These are phyloP conservation scores for Scheffersomyces titani DNA, from an alignment of 1,139 yeast genomes.

Conservation along the genomic window DNA sequence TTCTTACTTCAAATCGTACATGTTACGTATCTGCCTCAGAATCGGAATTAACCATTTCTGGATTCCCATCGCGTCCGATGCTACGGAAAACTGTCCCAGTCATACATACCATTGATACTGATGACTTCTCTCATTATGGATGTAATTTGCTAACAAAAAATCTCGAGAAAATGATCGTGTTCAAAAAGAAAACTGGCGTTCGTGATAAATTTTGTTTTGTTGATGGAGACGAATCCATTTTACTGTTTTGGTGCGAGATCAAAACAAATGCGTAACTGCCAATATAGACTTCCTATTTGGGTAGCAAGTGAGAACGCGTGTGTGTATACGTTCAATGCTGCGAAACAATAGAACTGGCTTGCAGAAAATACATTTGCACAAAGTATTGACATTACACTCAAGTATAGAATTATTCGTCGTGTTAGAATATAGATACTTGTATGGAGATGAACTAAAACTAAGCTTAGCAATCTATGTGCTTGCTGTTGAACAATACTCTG, in stretches of 20 bases:
- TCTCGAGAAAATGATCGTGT: conserved; percentile 1
- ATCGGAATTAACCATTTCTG: neutral
- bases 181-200: conserved; percentile 2
- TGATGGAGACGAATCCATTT: neutral
- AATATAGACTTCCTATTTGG: neutral
- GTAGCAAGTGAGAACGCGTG: neutral
- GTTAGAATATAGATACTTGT: no score
- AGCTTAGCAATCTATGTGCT: no score
- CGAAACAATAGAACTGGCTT: neutral
- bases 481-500: no score
- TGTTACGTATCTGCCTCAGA: neutral
- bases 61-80: neutral
- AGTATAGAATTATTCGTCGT: no score
- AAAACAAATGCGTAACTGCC: neutral
- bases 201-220: neutral
- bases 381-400: no score
- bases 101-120: conserved; percentile 77
- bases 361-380: no score
- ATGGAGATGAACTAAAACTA: no score
- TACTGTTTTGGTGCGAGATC: conserved; percentile 1
- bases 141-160: conserved; percentile 3
- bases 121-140: conserved; percentile 83
- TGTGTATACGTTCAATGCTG: neutral
- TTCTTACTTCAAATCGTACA: neutral
- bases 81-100: neutral